phyloP scores from a whole-genome alignment of 78 protist genomes.

The Cavenderia fasciculata region DNA sequence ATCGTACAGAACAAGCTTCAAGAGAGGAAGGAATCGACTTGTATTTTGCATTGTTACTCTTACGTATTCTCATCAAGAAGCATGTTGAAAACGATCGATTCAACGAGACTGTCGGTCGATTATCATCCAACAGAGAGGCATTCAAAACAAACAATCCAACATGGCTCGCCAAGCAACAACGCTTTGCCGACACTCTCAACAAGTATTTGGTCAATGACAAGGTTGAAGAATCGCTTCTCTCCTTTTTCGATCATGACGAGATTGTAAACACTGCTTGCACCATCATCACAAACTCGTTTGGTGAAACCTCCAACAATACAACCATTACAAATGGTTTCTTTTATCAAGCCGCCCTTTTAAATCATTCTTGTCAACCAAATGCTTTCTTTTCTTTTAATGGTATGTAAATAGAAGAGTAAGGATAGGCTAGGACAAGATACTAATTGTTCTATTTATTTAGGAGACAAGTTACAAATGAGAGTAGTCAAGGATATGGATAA shows the following conservation, averaged over 20 bases:
- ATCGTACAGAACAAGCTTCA: background rate
- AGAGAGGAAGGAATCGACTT: background rate
- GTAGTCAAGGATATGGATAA: background rate
- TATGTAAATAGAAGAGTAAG: background rate
- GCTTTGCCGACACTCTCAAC: background rate
- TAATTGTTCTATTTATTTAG: background rate
- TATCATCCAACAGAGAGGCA: background rate
- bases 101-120: constrained; percentile 24
- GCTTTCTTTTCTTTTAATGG: constrained; percentile 35
- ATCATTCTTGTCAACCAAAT: constrained; percentile 70
- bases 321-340: constrained; percentile 62
- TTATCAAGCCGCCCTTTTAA: constrained; percentile 54
- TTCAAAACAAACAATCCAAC: background rate
- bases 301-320: constrained; percentile 4
- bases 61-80: constrained; percentile 19
- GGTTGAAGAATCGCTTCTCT: background rate
- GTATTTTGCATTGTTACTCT: background rate
- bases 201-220: background rate
- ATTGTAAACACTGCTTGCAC: constrained; percentile 10
- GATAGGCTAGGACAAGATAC: background rate
- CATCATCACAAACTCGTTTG: constrained; percentile 29
- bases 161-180: background rate
- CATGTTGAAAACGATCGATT: background rate
- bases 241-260: constrained; percentile 8
- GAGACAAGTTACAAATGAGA: constrained; percentile 24